These are phyloP conservation scores for Fusarium continuum DNA, from an alignment of 2,329 filamentous ascomycete species.

Conservation along the genomic window DNA sequence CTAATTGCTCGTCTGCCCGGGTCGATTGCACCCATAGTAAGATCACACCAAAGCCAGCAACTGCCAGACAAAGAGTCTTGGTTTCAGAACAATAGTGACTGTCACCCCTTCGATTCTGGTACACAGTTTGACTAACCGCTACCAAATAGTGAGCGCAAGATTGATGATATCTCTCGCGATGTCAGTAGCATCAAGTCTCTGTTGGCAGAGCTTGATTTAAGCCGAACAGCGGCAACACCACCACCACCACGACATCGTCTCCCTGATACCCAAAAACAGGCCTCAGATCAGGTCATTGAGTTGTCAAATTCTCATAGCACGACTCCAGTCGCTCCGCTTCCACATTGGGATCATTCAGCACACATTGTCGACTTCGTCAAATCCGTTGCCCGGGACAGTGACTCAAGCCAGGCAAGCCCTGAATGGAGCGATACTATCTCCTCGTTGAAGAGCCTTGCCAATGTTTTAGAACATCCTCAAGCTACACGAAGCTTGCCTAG, in stretches of 20 bases:
- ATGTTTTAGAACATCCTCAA: background rate
- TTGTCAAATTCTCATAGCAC: fast-evolving
- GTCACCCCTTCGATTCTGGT: fast-evolving
- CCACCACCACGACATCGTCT: background rate
- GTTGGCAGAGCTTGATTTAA: constrained; percentile 28
- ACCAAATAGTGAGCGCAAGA: constrained; percentile 48
- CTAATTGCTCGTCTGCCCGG: constrained; percentile 48
- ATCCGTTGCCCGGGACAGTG: constrained; percentile 17
- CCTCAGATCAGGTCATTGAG: fast-evolving
- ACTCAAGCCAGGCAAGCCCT: background rate
- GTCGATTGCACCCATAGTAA: constrained; percentile 47
- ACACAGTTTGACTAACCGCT: fast-evolving
- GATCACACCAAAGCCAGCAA: constrained; percentile 37
- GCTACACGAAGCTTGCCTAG: background rate
- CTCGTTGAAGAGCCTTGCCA: constrained; percentile 15
- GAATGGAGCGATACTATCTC: background rate
- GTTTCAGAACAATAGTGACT: constrained; percentile 51
- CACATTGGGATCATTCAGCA: constrained; percentile 46
- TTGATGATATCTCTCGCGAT: constrained; percentile 48
- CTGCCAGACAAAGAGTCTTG: constrained; percentile 47
- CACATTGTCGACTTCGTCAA: constrained; percentile 50
- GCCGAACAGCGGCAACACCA: background rate
- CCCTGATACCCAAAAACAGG: no score
- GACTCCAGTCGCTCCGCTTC: background rate
- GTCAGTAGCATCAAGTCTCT: constrained; percentile 47